These are phyloP conservation scores for Fusarium proliferatum DNA, from an alignment of 2,329 filamentous ascomycete genomes.

Conservation along the genomic window DNA sequence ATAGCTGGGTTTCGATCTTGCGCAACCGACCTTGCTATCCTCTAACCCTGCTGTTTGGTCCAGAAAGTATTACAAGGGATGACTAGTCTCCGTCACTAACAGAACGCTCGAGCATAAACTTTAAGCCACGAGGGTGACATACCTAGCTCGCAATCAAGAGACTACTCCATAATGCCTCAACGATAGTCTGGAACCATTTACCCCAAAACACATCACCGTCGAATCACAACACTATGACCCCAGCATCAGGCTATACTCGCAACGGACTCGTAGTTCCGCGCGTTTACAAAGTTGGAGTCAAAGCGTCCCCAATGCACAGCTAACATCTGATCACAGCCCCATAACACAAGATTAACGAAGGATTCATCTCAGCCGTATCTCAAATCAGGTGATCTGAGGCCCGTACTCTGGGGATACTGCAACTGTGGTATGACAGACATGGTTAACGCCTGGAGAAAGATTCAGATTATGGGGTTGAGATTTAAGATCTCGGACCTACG, in stretches of 20 bases:
- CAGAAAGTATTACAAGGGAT: neutral
- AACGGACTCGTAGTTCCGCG: neutral
- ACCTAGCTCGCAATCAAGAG: neutral
- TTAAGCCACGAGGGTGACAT: neutral
- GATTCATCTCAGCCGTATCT: constrained; percentile 16
- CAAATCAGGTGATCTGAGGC: constrained; percentile 10
- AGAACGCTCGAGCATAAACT: neutral
- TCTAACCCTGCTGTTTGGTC: neutral
- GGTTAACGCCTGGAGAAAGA: neutral
- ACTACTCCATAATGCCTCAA: neutral
- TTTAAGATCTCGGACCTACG: neutral
- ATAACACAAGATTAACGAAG: constrained; percentile 31
- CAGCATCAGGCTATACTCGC: neutral
- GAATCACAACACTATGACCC: neutral
- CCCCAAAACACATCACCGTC: neutral
- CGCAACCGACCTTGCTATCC: no score
- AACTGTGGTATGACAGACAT: constrained; percentile 19
- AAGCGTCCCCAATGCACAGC: neutral
- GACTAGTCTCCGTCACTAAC: neutral
- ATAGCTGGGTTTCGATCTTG: neutral
- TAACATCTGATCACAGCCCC: constrained; percentile 2
- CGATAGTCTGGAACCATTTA: neutral
- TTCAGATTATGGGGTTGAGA: neutral
- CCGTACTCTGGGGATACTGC: neutral
- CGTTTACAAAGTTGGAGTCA: neutral